phyloP scores from a whole-genome alignment of 2,329 filamentous ascomycete genomes.

The Colletotrichum limetticola region DNA sequence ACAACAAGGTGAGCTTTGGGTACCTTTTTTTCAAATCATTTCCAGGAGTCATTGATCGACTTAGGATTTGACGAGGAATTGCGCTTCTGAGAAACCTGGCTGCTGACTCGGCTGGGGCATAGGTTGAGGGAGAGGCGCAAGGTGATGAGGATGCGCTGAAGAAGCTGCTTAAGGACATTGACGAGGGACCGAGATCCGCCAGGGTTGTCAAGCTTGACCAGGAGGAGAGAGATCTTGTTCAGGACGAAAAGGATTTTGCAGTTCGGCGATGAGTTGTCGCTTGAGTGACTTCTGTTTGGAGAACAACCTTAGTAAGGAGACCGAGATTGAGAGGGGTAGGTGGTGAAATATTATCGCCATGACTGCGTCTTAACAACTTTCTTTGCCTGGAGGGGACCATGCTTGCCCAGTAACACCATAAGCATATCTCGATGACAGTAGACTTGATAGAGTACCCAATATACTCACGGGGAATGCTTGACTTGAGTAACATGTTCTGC shows the following conservation, averaged over 20 bases:
- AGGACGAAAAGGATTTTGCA: slow-evolving; percentile 75
- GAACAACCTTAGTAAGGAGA: neutral
- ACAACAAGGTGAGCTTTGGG: slow-evolving; percentile 59
- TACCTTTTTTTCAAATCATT: too few species aligned
- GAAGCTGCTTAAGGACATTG: slow-evolving; percentile 78
- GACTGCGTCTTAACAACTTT: neutral
- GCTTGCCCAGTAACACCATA: too few species aligned
- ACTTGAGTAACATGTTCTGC: too few species aligned
- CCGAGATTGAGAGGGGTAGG: neutral
- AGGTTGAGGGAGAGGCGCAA: slow-evolving; percentile 94
- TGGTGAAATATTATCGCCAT: neutral
- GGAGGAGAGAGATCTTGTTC: slow-evolving; percentile 70
- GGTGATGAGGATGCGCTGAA: slow-evolving; percentile 73
- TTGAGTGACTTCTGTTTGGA: neutral
- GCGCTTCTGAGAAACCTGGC: neutral
- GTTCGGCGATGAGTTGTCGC: slow-evolving; percentile 51
- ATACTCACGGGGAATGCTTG: too few species aligned
- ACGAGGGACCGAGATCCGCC: slow-evolving; percentile 78
- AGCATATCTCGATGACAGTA: too few species aligned
- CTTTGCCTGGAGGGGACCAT: neutral
- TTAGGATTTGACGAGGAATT: neutral
- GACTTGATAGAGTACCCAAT: too few species aligned
- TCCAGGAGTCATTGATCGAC: neutral
- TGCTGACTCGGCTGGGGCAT: slow-evolving; percentile 37
- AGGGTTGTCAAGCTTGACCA: slow-evolving; percentile 80